phyloP scores from a whole-genome alignment of 306 rosid species.

The Citrullus mucosospermus region DNA sequence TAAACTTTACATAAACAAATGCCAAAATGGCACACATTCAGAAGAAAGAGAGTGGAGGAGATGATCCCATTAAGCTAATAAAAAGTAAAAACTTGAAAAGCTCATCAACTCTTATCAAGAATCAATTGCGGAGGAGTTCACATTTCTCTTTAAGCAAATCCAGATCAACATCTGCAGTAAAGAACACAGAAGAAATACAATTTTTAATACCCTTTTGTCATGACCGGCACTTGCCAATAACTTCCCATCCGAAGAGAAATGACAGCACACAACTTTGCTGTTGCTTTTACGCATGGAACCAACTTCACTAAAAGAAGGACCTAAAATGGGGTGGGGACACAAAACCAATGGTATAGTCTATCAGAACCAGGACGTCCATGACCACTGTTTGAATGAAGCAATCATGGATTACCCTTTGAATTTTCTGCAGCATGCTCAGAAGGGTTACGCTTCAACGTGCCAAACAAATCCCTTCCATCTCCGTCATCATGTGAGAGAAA shows the following conservation, averaged over 20 bases:
- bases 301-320: conserved; percentile 67
- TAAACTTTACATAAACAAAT: neutral
- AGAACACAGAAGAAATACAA: conserved; percentile 4
- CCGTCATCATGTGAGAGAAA: conserved; percentile 82
- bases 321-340: conserved; percentile 30
- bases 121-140: conserved; percentile 5
- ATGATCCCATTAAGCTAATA: neutral
- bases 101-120: conserved; percentile 1
- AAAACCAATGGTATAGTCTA: conserved; percentile 13
- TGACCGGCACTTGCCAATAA: conserved; percentile 93
- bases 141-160: conserved; percentile 1
- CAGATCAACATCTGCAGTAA: neutral
- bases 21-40: neutral
- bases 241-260: conserved; percentile 96
- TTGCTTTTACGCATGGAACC: conserved; percentile 70
- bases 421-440: conserved; percentile 73
- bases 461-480: conserved; percentile 89
- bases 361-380: conserved; percentile 11
- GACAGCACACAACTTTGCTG: conserved; percentile 81
- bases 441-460: conserved; percentile 58
- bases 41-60: neutral
- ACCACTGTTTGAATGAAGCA: conserved; percentile 13
- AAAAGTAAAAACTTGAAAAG: neutral
- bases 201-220: conserved; percentile 73
- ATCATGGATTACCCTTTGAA: conserved; percentile 52